These are phyloP conservation scores for Lolium perenne DNA, from an alignment of 176 grass and related monocot species.

Conservation along the genomic window DNA sequence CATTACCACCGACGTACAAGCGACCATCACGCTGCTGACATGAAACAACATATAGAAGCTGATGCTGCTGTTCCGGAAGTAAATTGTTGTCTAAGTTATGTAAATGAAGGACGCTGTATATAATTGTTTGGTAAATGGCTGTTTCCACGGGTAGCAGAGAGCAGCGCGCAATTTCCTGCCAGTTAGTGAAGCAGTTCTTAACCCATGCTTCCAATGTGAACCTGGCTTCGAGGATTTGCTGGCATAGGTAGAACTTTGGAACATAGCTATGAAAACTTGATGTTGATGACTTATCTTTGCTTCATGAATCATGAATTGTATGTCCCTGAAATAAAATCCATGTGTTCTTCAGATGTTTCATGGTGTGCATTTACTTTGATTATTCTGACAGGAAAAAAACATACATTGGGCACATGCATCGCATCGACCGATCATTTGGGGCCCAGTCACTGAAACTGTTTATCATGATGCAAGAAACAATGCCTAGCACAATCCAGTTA, in stretches of 20 bases:
- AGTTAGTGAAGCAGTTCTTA: conserved; percentile 20
- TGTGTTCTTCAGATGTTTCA: not conserved
- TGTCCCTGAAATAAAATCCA: not conserved
- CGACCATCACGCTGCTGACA: conserved; percentile 70
- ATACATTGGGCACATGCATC: no score
- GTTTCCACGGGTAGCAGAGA: conserved; percentile 3
- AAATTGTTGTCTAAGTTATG: conserved; percentile 29
- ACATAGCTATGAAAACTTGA: not conserved
- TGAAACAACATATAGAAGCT: not conserved
- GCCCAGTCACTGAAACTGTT: no score
- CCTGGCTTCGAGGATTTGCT: conserved; percentile 27
- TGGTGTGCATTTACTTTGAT: not conserved
- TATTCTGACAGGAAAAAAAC: not conserved
- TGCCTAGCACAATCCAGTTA: no score
- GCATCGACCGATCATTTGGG: not conserved
- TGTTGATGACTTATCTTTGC: not conserved
- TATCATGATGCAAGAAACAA: no score
- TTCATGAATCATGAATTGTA: conserved; percentile 27
- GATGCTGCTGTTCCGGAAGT: not conserved
- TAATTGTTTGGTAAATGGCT: conserved; percentile 21
- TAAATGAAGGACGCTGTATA: conserved; percentile 33
- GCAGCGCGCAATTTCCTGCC: not conserved
- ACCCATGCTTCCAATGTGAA: conserved; percentile 3
- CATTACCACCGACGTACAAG: conserved; percentile 78
- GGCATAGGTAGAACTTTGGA: conserved; percentile 19